Conservation (phyloP, 192 early-diverging fungal genomes). For the Coemansia umbellata region DNA sequence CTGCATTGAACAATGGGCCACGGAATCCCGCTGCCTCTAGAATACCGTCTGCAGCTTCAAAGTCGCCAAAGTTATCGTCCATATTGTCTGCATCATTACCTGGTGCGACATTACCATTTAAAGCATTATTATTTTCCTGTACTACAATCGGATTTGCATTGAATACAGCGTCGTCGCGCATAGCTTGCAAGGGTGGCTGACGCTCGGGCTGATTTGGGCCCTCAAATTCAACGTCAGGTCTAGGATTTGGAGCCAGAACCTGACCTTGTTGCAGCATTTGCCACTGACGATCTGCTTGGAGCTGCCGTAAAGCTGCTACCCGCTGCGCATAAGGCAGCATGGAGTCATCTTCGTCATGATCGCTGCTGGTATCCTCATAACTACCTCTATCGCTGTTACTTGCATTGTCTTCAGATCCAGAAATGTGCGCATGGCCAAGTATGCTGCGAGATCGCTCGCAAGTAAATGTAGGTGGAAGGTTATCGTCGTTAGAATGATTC, state of each 20-base stretch:
- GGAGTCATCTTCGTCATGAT: background rate
- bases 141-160: background rate
- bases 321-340: background rate
- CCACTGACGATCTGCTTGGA: background rate
- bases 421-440: background rate
- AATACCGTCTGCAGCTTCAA: conserved; percentile 68
- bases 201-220: background rate
- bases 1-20: conserved; percentile 72
- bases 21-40: conserved; percentile 89
- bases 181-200: background rate
- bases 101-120: background rate
- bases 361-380: background rate
- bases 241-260: background rate
- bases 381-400: background rate
- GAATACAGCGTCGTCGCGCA: background rate
- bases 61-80: conserved; percentile 55
- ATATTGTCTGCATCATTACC: conserved; percentile 37
- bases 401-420: background rate
- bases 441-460: conserved; percentile 26
- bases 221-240: background rate
- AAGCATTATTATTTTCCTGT: background rate
- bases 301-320: background rate
- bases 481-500: background rate
- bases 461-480: conserved; percentile 29
- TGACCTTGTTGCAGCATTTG: background rate